These are phyloP conservation scores for Astrephomene gubernaculifera DNA, from an alignment of 139 green algal species.

Conservation along the genomic window DNA sequence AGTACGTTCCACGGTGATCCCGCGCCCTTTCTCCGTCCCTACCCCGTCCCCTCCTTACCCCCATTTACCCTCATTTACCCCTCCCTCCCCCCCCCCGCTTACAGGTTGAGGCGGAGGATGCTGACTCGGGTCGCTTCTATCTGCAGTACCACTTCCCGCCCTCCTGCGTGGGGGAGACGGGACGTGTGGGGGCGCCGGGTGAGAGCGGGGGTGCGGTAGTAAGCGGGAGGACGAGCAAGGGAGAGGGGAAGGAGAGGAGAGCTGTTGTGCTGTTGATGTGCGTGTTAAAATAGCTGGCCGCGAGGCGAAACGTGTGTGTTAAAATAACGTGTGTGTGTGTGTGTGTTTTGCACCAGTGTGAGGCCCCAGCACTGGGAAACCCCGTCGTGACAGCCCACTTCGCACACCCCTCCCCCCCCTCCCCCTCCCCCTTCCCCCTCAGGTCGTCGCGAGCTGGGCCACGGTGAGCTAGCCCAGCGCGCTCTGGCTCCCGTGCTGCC, in stretches of 20 bases:
- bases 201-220: not conserved
- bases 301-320: not conserved
- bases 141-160: slow-evolving; percentile 99
- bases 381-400: no score
- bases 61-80: no score
- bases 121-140: slow-evolving; percentile 87
- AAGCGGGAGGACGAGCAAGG: no score
- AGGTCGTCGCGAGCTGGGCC: slow-evolving; percentile 90
- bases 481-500: slow-evolving; percentile 88
- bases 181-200: slow-evolving; percentile 73
- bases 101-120: slow-evolving; percentile 41
- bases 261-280: no score
- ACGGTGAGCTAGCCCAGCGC: slow-evolving; percentile 91
- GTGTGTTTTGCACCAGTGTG: no score
- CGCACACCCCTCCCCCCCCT: not conserved
- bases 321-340: not conserved
- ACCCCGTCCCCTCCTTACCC: no score
- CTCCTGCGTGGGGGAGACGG: slow-evolving; percentile 91
- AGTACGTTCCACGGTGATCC: no score
- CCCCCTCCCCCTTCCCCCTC: not conserved
- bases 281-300: no score
- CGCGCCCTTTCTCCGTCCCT: no score
- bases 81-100: no score
- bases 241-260: no score
- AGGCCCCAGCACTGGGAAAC: no score